These are phyloP conservation scores for Hericium erinaceus DNA, from an alignment of 768 basidiomycete genomes.

Conservation along the genomic window DNA sequence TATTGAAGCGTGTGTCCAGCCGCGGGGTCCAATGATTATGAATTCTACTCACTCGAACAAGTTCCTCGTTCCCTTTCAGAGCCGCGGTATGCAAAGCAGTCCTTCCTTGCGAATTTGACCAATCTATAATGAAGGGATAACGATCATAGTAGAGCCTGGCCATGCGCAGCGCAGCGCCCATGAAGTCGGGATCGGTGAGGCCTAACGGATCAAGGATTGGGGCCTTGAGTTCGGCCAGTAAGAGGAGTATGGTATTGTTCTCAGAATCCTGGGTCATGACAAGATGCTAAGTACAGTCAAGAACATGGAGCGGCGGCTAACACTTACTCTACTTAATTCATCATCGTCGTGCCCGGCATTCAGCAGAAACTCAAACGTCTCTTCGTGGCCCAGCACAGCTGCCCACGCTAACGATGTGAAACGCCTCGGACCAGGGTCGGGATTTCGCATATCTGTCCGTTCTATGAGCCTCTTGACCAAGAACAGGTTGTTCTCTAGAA, in stretches of 20 bases:
- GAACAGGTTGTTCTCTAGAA: slow-evolving; percentile 85
- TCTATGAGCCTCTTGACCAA: slow-evolving; percentile 83
- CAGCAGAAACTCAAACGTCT: slow-evolving; percentile 88
- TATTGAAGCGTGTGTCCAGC: slow-evolving; percentile 19
- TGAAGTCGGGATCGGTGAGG: slow-evolving; percentile 48
- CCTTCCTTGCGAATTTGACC: slow-evolving; percentile 86
- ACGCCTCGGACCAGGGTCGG: slow-evolving; percentile 64
- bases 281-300: not conserved
- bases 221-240: slow-evolving; percentile 78
- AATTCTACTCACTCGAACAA: slow-evolving; percentile 59
- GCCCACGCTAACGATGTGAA: slow-evolving; percentile 91
- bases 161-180: slow-evolving; percentile 76
- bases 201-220: slow-evolving; percentile 36
- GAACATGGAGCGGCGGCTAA: not conserved
- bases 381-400: slow-evolving; percentile 79
- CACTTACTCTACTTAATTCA: slow-evolving; percentile 77
- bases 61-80: slow-evolving; percentile 81
- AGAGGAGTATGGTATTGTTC: slow-evolving; percentile 87
- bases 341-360: slow-evolving; percentile 86
- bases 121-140: slow-evolving; percentile 81
- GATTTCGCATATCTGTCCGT: slow-evolving; percentile 84
- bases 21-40: slow-evolving; percentile 1
- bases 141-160: slow-evolving; percentile 79
- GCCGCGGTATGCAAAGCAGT: slow-evolving; percentile 87
- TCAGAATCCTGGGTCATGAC: slow-evolving; percentile 62